Conservation (phyloP, 1,139 yeast genomes). For the Saccharomyces hybrid region DNA sequence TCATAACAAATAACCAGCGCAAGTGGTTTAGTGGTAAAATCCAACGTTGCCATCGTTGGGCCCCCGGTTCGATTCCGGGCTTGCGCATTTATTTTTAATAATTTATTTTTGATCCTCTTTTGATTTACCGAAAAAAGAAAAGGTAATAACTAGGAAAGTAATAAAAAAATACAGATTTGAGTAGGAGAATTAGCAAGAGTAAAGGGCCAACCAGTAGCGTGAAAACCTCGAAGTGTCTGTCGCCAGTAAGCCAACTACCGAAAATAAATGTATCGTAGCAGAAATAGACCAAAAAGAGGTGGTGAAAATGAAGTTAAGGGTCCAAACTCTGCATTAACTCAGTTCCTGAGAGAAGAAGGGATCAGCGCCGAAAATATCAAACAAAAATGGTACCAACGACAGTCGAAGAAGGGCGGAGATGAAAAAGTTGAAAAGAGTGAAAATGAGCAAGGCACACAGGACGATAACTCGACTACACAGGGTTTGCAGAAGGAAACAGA, state of each 20-base stretch:
- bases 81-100: conserved; percentile 1
- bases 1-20: background rate
- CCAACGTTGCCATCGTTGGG: conserved; percentile 8
- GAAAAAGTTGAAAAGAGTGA: background rate
- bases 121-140: no score
- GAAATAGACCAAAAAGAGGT: conserved; percentile 25
- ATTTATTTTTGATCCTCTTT: no score
- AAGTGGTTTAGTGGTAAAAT: conserved; percentile 7
- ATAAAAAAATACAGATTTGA: no score
- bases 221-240: no score
- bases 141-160: no score
- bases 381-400: conserved; percentile 42
- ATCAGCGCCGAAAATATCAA: conserved; percentile 77
- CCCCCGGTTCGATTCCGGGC: conserved; percentile 8
- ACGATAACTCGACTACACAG: no score
- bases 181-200: no score
- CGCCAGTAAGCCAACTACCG: no score
- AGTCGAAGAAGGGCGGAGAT: conserved; percentile 26
- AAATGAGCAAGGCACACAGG: no score
- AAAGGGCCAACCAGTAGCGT: no score
- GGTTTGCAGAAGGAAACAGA: background rate
- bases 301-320: conserved; percentile 49
- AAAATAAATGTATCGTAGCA: conserved; percentile 22
- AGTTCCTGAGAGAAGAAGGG: conserved; percentile 73
- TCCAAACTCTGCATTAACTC: conserved; percentile 73